Base-by-base conservation (phyloP, 768 basidiomycete species). In the Psilocybe sp. region DNA sequence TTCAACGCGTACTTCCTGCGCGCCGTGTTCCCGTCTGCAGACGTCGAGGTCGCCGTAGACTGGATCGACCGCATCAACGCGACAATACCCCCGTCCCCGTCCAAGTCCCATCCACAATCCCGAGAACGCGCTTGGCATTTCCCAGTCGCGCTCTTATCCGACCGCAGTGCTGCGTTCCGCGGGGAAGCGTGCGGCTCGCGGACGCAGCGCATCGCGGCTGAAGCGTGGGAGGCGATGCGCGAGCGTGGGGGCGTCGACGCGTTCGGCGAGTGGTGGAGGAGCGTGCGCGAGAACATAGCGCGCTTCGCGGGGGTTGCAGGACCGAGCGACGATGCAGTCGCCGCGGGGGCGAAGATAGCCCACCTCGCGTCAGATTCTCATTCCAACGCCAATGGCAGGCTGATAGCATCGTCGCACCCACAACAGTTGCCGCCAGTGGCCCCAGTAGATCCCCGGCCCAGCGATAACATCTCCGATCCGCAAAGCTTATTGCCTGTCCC, bases 1-100 rank as follows among this genome's bases (percentile, higher is more conserved):
- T 86, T 89, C 69, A 89, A 90, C 60, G 66, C 79, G 16, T 84
- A 81, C 52, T 79, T 89, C 61, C 63, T 89, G 14, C 82, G 81
- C 40, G 77, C 83, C 2, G 81, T 78, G 0, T 87, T 87, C 64
- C 88, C 87, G 3, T 78, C 76, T 1, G 56, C 81, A 12, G 68
- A 80, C 2, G 70, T 89, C 37, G 89, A 89, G 59, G 70, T 73
- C 40, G 63, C 75, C 18, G 64, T 73, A 28, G 88, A 89, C 61
- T 90, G 88, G 84, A 56, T 66, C 7, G 87, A 89, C 58, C 77
- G 86, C 3, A 64, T 69, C 15, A 47, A 32, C 19, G 32, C 56
- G n/a, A 69, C 68, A 7, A 59, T 38, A 10, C 48, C 7, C 13
- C 48, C 19, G 37, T 38, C 35, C 46, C 42, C 38, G 9, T 34